Evolutionary conservation across 139 green algal species (phyloP), one percentile per base, ranked within the genome.

Genomic region (Gonium pectorale): DNA sequence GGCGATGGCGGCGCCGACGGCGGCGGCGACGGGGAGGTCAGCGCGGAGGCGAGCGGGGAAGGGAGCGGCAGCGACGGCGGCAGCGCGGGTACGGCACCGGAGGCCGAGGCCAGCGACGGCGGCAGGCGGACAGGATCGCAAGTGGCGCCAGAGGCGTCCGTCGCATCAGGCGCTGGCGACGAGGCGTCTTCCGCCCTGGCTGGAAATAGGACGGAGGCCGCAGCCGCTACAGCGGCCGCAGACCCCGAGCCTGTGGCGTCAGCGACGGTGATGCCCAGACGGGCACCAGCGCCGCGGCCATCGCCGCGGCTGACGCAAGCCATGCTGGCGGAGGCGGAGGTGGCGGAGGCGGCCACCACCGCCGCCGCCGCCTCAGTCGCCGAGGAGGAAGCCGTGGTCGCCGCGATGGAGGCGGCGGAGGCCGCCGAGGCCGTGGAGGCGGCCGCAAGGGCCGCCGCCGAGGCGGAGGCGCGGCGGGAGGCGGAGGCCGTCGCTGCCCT

Each of bases 401-500:
- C 63, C 4, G 59, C 33, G 24, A 40, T 11, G 24, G 78, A 44
- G 3, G 44, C n/a, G 33, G 62, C 54, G 7, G 29, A 8, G 11
- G 83, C 72, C 7, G 83, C 26, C n/a, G 41, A n/a, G n/a, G 56
- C 59, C 33, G 72, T 63, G 33, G 40, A 29, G 29, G 80, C 67
- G 26, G 66, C 4, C 6, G 73, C 51, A 17, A 35, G 54, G 37
- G 24, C 17, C 7, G 7, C 27, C 31, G 62, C 62, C n/a, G 69
- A 33, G 15, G 69, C 63, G 46, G 74, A 37, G 17, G 67, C 71
- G 31, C 64, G 66, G 44, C 33, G 6, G 37, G 67, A 74, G 78
- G 29, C 5, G 77, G 19, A 22, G 56, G 81, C 56, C 2, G 49
- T 87, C 37, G 40, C 52, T 8, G 41, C 54, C 1, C 13, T 81